Evolutionary conservation across 2,329 filamentous ascomycete species (phyloP), one percentile per base, ranked within the genome.

Genomic region (Aspergillus sergii): DNA sequence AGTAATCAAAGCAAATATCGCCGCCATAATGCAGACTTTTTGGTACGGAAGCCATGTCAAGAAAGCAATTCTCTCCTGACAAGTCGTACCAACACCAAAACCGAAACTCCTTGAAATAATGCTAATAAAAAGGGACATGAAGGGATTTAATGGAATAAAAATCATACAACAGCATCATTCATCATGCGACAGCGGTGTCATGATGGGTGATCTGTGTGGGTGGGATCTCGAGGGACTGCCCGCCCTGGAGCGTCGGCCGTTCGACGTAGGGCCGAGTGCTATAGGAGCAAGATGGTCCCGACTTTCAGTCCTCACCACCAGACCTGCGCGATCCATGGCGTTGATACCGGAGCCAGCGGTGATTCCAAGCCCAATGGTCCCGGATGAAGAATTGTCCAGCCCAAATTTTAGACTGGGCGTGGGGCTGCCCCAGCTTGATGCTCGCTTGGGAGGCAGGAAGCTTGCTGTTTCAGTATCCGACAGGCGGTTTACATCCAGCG

Each of bases 241-340:
- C 11, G 80, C 71, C 64, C 82, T 75, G 21, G 79, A 81, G 39
- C 76, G 76, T 56, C 79, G 78, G 9, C 79, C 79, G 60, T 78
- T 80, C 58, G 83, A 80, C 56, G 80, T 83, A 14, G 85, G 85
- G 70, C 76, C 78, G 34, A 80, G 61, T 77, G 81, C 85, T 16
- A 86, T 74, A 10, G 82, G 84, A 19, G 85, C 83, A 43, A 97
- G 78, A 62, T 92, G 85, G 74, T 98, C 95, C 59, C 93, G 84
- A 74, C 93, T 96, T 74, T 97, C 94, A 0, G 92, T 96, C 68
- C 94, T 83, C 2, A 93, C 86, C 59, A 92, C 89, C 66, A 97
- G 76, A 1, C 94, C 94, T 54, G 86, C 88, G 45, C 93, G 79
- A 60, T 87, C 85, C 68, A 86, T 85, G 11, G 82, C 75, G 66